Evolutionary conservation across 345 rosid species (phyloP).

Genomic region (Populus alba): DNA sequence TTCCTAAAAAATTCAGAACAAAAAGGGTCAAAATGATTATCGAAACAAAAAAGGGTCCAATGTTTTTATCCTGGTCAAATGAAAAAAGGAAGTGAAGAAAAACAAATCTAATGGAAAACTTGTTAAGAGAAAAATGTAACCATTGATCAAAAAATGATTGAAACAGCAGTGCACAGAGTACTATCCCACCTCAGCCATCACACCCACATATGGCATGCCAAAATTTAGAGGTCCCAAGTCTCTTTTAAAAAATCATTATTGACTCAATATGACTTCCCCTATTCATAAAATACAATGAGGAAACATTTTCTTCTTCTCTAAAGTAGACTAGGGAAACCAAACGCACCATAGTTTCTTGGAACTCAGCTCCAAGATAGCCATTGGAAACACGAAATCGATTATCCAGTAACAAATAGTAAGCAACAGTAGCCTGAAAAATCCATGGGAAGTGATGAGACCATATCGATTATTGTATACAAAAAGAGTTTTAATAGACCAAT

Average conservation of each 20-base stretch:
- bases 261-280: neutral
- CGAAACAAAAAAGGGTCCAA: neutral
- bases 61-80: neutral
- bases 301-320: neutral
- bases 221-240: neutral
- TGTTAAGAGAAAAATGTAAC: neutral
- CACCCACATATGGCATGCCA: neutral
- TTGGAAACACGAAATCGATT: conserved; percentile 70
- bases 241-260: neutral
- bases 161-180: neutral
- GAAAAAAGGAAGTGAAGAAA: neutral
- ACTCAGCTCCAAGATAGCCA: conserved; percentile 76
- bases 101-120: too few relatives aligned
- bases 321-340: conserved; percentile 2
- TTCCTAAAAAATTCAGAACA: conserved; percentile 45
- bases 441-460: neutral
- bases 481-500: neutral
- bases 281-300: neutral
- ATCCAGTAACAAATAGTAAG: conserved; percentile 83
- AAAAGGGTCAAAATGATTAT: neutral
- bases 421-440: conserved; percentile 81
- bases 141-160: neutral
- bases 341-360: conserved; percentile 65
- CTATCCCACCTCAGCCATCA: neutral
- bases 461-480: neutral